phyloP scores from a whole-genome alignment of 352 stramenopile species.

The Phytopythium boreale region DNA sequence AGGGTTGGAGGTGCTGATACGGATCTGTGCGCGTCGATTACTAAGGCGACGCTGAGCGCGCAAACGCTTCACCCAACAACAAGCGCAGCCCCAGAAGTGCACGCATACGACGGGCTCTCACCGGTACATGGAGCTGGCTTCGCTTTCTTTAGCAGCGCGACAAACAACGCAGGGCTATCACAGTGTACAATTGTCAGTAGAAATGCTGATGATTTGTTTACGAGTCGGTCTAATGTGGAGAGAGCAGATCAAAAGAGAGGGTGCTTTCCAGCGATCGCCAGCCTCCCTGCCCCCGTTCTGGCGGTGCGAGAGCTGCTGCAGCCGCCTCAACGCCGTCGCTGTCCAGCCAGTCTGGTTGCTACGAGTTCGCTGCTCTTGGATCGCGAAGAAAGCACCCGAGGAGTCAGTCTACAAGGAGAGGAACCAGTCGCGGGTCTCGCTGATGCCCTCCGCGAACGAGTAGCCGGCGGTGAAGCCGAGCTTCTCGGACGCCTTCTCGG shows the following conservation, averaged over 20 bases:
- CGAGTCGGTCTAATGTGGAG: not conserved
- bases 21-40: not conserved
- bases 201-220: not conserved
- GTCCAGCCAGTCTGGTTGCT: not conserved
- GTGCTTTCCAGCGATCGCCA: not conserved
- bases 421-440: slow-evolving; percentile 58
- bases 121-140: too few species aligned
- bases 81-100: not conserved
- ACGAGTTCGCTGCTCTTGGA: too few species aligned
- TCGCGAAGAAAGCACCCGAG: not conserved
- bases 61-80: not conserved
- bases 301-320: not conserved
- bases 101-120: too few species aligned
- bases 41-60: not conserved
- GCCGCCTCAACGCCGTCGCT: not conserved
- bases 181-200: not conserved
- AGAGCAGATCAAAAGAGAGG: not conserved
- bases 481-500: slow-evolving; percentile 36
- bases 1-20: not conserved
- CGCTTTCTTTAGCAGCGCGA: not conserved
- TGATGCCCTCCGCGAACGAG: slow-evolving; percentile 38
- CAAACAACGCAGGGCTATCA: not conserved
- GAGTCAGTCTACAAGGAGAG: slow-evolving; percentile 13
- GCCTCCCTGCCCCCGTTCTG: not conserved
- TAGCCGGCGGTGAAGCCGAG: slow-evolving; percentile 48